Evolutionary conservation across 108 stramenopile genomes (phyloP).

Genomic region (Heterococcus sp.): DNA sequence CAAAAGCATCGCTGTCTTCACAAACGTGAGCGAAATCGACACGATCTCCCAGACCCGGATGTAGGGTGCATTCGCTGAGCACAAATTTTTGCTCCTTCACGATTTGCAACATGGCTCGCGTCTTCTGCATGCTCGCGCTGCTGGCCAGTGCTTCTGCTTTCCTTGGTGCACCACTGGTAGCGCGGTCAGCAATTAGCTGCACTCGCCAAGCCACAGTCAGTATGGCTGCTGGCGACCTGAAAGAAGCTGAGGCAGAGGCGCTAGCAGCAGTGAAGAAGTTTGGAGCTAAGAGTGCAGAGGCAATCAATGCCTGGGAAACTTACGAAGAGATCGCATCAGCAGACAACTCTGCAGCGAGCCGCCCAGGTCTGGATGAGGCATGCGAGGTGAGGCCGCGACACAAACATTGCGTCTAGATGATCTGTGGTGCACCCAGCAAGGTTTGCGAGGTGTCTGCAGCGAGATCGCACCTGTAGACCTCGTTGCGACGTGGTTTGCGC

Average conservation of each 20-base stretch:
- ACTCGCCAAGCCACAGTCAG: slow-evolving; percentile 1
- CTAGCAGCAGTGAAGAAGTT: slow-evolving; percentile 31
- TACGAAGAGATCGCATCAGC: slow-evolving; percentile 41
- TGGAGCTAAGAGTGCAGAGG: slow-evolving; percentile 27
- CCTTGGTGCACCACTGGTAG: slow-evolving; percentile 6
- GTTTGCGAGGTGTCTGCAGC: too few species aligned
- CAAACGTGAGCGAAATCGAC: too few species aligned
- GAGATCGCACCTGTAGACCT: too few species aligned
- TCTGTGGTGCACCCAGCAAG: too few species aligned
- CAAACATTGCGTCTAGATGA: too few species aligned
- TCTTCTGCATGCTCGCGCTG: slow-evolving; percentile 2
- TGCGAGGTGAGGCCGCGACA: too few species aligned
- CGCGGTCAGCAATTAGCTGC: background rate
- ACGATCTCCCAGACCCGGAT: too few species aligned
- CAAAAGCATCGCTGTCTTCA: too few species aligned
- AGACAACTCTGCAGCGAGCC: slow-evolving; percentile 27
- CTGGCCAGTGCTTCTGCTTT: slow-evolving; percentile 3
- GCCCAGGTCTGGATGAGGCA: slow-evolving; percentile 30
- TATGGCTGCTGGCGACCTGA: slow-evolving; percentile 5
- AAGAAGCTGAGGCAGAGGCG: slow-evolving; percentile 11
- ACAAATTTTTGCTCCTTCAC: too few species aligned
- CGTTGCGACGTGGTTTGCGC: too few species aligned
- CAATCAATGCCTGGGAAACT: slow-evolving; percentile 27
- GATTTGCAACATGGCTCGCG: background rate
- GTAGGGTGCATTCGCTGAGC: too few species aligned